Evolutionary conservation across 139 green algal species (phyloP).

Genomic region (Eudorina sp.): DNA sequence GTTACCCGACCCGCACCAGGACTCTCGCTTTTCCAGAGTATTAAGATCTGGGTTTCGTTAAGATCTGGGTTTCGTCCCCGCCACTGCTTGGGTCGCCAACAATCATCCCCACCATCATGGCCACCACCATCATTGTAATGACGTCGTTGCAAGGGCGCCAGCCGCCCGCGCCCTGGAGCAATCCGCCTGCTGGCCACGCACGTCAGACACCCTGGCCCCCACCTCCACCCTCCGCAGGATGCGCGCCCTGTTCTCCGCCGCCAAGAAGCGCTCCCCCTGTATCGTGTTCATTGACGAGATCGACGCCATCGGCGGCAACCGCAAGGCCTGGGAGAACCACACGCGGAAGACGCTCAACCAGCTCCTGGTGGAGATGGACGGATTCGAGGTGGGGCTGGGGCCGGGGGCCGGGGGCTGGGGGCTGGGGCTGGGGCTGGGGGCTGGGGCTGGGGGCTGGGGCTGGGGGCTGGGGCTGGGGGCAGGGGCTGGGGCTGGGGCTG

Average conservation of each 20-base stretch:
- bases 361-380: constrained; percentile 96
- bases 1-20: too few relatives aligned
- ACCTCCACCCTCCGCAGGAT: constrained; percentile 37
- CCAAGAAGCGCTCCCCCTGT: constrained; percentile 96
- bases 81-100: too few relatives aligned
- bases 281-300: constrained; percentile 99
- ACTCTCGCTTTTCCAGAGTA: too few relatives aligned
- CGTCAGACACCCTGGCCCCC: background rate
- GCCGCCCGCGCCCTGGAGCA: too few relatives aligned
- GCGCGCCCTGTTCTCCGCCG: constrained; percentile 76
- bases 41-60: too few relatives aligned
- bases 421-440: background rate
- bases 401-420: background rate
- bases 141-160: too few relatives aligned
- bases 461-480: background rate
- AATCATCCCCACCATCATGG: too few relatives aligned
- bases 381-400: constrained; percentile 78
- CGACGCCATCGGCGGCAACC: constrained; percentile 94
- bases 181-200: too few relatives aligned
- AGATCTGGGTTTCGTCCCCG: too few relatives aligned
- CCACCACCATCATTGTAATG: too few relatives aligned
- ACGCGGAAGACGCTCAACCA: constrained; percentile 98
- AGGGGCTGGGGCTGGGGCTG: background rate
- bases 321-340: constrained; percentile 88
- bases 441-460: background rate